Evolutionary conservation across 495 filamentous ascomycete species (phyloP).

Genomic region (Penicillium desertorum): DNA sequence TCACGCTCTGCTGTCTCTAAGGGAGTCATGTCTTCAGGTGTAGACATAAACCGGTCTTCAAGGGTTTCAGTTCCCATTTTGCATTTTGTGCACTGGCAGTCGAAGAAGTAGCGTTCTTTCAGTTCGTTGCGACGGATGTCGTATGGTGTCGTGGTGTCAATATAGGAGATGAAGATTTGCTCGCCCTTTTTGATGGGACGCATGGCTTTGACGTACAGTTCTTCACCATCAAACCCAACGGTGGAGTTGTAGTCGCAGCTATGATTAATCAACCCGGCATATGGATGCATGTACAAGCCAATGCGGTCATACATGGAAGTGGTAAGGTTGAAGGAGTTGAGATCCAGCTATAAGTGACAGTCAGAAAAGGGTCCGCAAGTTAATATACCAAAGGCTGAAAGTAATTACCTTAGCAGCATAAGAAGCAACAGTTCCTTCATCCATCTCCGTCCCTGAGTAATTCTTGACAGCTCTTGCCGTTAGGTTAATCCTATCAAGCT

Average conservation of each 20-base stretch:
- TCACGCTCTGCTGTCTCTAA: slow-evolving; percentile 25
- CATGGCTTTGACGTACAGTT: slow-evolving; percentile 47
- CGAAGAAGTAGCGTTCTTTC: slow-evolving; percentile 61
- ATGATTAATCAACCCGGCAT: slow-evolving; percentile 63
- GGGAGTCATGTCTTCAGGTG: slow-evolving; percentile 15
- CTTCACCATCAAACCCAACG: slow-evolving; percentile 58
- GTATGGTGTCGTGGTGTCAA: slow-evolving; percentile 57
- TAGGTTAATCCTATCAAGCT: slow-evolving; percentile 50
- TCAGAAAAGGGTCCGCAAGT: not conserved
- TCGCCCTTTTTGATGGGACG: slow-evolving; percentile 50
- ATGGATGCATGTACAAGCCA: slow-evolving; percentile 61
- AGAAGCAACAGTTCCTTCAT: slow-evolving; percentile 38
- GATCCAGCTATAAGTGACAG: slow-evolving; percentile 40
- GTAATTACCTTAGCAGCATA: slow-evolving; percentile 48
- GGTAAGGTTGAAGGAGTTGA: slow-evolving; percentile 62
- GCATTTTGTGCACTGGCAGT: slow-evolving; percentile 61
- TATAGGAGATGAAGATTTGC: slow-evolving; percentile 69
- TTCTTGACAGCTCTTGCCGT: slow-evolving; percentile 54
- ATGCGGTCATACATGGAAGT: slow-evolving; percentile 57
- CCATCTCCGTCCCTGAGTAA: slow-evolving; percentile 48
- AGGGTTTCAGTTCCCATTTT: slow-evolving; percentile 25
- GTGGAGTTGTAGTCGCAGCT: slow-evolving; percentile 68
- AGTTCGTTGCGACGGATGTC: slow-evolving; percentile 52
- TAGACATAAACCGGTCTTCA: slow-evolving; percentile 20
- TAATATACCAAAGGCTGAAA: not conserved